Conservation (phyloP, 2,329 filamentous ascomycete species). For the Huntiella savannae region DNA sequence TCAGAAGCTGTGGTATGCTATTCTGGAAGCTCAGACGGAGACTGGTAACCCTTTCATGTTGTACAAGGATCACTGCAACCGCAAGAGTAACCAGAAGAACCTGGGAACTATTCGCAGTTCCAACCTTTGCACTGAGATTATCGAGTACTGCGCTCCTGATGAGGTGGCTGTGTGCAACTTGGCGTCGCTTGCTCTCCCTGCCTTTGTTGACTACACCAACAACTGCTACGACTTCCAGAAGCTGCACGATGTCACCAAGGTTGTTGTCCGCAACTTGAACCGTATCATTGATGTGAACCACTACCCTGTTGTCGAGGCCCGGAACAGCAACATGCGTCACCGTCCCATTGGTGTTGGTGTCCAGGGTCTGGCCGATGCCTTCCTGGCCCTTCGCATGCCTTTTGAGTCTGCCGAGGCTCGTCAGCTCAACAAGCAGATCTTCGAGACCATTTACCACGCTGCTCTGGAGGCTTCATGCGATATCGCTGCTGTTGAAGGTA, state of each 20-base stretch:
- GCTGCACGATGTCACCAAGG: slow-evolving; percentile 82
- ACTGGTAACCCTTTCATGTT: slow-evolving; percentile 99
- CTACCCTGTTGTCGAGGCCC: slow-evolving; percentile 89
- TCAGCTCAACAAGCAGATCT: slow-evolving; percentile 92
- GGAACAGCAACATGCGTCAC: slow-evolving; percentile 94
- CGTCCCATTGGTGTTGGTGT: slow-evolving; percentile 92
- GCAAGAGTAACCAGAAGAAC: slow-evolving; percentile 99
- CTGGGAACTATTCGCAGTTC: slow-evolving; percentile 95
- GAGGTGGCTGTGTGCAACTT: slow-evolving; percentile 98
- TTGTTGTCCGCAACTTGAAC: slow-evolving; percentile 79
- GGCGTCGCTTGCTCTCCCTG: slow-evolving; percentile 79
- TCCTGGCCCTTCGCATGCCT: slow-evolving; percentile 87
- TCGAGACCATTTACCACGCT: slow-evolving; percentile 97
- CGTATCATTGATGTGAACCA: slow-evolving; percentile 97
- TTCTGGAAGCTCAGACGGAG: slow-evolving; percentile 95
- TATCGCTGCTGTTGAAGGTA: slow-evolving; percentile 61
- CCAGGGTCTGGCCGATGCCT: slow-evolving; percentile 91
- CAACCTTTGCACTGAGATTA: slow-evolving; percentile 95
- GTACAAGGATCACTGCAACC: slow-evolving; percentile 97
- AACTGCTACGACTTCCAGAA: slow-evolving; percentile 90
- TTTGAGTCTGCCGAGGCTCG: slow-evolving; percentile 93
- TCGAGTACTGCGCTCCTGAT: slow-evolving; percentile 92
- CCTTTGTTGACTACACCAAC: slow-evolving; percentile 71
- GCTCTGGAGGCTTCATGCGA: slow-evolving; percentile 78
- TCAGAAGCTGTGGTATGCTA: slow-evolving; percentile 98